Evolutionary conservation across 2,329 filamentous ascomycete species (phyloP).

Genomic region (Ascochyta fabae): DNA sequence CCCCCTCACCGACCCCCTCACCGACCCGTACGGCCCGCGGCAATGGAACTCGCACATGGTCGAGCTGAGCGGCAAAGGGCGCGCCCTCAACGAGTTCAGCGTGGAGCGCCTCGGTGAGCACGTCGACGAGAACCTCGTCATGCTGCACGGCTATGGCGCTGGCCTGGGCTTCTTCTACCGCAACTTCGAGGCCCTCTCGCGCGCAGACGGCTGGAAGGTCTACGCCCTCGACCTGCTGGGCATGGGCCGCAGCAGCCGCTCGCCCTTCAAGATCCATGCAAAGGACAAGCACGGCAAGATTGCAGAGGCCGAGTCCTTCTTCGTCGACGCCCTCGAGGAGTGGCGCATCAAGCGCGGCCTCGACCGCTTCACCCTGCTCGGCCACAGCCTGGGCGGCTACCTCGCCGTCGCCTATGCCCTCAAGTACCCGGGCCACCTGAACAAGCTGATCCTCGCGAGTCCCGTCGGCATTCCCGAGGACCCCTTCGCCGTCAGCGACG

Average conservation of each 20-base stretch:
- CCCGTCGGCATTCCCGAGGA: constrained; percentile 95
- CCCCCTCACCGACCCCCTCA: too few relatives aligned
- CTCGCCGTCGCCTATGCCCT: constrained; percentile 93
- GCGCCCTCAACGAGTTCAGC: constrained; percentile 90
- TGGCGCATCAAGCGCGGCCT: constrained; percentile 90
- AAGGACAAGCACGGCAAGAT: constrained; percentile 83
- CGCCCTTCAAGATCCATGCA: constrained; percentile 81
- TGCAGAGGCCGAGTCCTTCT: constrained; percentile 90
- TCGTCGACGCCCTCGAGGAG: constrained; percentile 93
- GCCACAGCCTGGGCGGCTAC: constrained; percentile 93
- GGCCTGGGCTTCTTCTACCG: constrained; percentile 98
- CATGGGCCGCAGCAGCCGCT: constrained; percentile 88
- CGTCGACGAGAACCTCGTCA: constrained; percentile 85
- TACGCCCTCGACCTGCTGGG: constrained; percentile 95
- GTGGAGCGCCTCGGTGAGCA: constrained; percentile 82
- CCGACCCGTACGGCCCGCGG: constrained; percentile 83
- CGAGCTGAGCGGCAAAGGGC: constrained; percentile 80
- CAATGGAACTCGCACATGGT: constrained; percentile 89
- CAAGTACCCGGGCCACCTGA: constrained; percentile 92
- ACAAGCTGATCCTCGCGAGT: constrained; percentile 94
- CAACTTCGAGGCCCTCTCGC: constrained; percentile 89
- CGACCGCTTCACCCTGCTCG: constrained; percentile 90
- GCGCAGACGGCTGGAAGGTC: constrained; percentile 80
- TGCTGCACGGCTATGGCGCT: constrained; percentile 96
- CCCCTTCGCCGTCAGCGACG: constrained; percentile 82